These are phyloP conservation scores for Blastobotrys peoriensis DNA, from an alignment of 805 yeast species.

Conservation along the genomic window DNA sequence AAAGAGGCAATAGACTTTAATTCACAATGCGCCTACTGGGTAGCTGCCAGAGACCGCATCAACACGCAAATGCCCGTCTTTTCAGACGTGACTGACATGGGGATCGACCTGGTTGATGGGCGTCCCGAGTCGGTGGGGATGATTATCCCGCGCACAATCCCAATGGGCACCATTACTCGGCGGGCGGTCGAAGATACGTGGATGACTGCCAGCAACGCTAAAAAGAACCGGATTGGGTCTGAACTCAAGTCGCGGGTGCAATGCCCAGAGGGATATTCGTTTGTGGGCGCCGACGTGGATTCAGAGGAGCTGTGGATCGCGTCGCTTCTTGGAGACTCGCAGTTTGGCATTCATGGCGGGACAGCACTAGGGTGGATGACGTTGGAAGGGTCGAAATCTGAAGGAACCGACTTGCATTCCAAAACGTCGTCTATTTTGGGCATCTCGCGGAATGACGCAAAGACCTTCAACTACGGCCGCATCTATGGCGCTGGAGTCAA, in stretches of 20 bases:
- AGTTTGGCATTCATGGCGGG: slow-evolving; percentile 85
- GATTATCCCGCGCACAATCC: slow-evolving; percentile 73
- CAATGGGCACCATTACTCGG: slow-evolving; percentile 97
- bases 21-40: slow-evolving; percentile 86
- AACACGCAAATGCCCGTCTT: slow-evolving; percentile 79
- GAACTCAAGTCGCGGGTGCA: slow-evolving; percentile 80
- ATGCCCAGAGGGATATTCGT: slow-evolving; percentile 84
- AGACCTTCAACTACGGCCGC: slow-evolving; percentile 92
- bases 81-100: slow-evolving; percentile 24
- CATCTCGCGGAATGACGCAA: slow-evolving; percentile 86
- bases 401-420: slow-evolving; percentile 92
- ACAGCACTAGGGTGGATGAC: slow-evolving; percentile 99
- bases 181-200: slow-evolving; percentile 96
- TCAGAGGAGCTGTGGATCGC: slow-evolving; percentile 99
- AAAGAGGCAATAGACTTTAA: slow-evolving; percentile 72
- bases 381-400: slow-evolving; percentile 85
- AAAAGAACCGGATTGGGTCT: slow-evolving; percentile 78
- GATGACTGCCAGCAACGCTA: slow-evolving; percentile 96
- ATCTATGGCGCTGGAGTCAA: slow-evolving; percentile 96
- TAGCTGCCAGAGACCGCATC: slow-evolving; percentile 80
- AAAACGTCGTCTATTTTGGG: slow-evolving; percentile 88
- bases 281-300: slow-evolving; percentile 98
- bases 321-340: slow-evolving; percentile 86
- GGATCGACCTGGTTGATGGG: slow-evolving; percentile 17
- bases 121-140: slow-evolving; percentile 44